Conservation (phyloP, 495 filamentous ascomycete genomes). For the Hyaloscypha hepaticicola region DNA sequence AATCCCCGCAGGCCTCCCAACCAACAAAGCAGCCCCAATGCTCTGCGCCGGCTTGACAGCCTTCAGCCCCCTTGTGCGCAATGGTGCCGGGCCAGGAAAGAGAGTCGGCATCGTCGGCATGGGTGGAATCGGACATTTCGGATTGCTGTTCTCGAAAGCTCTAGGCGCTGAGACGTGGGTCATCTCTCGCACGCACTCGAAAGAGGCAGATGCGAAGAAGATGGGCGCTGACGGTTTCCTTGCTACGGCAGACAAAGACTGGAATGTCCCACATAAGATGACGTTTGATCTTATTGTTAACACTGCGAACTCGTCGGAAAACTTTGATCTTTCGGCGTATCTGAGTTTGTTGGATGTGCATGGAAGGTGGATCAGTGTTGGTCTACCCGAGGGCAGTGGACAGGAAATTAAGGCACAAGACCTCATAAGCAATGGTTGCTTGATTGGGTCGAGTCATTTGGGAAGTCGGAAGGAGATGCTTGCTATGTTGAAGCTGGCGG, state of each 20-base stretch:
- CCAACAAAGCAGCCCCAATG: slow-evolving; percentile 75
- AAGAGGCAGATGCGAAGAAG: slow-evolving; percentile 64
- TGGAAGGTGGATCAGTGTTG: slow-evolving; percentile 79
- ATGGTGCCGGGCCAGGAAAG: slow-evolving; percentile 74
- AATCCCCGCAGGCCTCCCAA: slow-evolving; percentile 72
- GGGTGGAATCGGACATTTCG: slow-evolving; percentile 76
- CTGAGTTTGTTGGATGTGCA: slow-evolving; percentile 79
- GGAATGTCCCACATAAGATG: slow-evolving; percentile 54
- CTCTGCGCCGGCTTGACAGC: slow-evolving; percentile 84
- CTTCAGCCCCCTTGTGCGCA: slow-evolving; percentile 73
- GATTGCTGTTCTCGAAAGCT: slow-evolving; percentile 67
- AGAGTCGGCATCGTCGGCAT: slow-evolving; percentile 73
- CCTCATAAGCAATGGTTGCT: slow-evolving; percentile 72
- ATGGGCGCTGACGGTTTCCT: slow-evolving; percentile 77
- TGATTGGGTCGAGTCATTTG: slow-evolving; percentile 79
- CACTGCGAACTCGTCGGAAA: slow-evolving; percentile 51
- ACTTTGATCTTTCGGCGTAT: slow-evolving; percentile 64
- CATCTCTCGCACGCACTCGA: slow-evolving; percentile 65
- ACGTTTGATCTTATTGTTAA: slow-evolving; percentile 62
- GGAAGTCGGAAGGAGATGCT: slow-evolving; percentile 79
- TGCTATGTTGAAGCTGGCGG: slow-evolving; percentile 78
- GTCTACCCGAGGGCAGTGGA: slow-evolving; percentile 78
- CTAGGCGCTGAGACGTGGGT: slow-evolving; percentile 70
- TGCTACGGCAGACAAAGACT: slow-evolving; percentile 63
- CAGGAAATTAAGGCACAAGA: slow-evolving; percentile 74